phyloP scores from a whole-genome alignment of 2,329 filamentous ascomycete species.

The Trichoderma cornu-damae region DNA sequence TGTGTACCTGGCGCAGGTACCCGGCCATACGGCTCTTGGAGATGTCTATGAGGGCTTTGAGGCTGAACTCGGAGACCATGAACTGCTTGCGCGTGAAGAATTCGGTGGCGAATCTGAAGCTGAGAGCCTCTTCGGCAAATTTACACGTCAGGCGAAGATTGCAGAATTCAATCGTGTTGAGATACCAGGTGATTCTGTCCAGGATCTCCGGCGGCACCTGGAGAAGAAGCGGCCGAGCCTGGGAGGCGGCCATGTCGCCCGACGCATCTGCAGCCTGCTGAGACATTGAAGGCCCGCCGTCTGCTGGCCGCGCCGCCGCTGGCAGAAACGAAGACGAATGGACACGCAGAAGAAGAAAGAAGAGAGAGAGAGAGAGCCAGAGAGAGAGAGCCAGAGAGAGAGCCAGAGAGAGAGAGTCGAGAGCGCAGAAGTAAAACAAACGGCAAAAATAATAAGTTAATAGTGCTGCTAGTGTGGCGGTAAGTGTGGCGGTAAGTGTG shows the following conservation, averaged over 20 bases:
- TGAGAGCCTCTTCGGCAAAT: constrained; percentile 48
- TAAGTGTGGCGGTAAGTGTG: too few relatives aligned
- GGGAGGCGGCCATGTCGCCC: background rate
- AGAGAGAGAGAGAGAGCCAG: too few relatives aligned
- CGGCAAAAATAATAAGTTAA: too few relatives aligned
- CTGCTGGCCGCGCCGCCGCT: too few relatives aligned
- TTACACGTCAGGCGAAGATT: constrained; percentile 52
- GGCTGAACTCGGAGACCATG: constrained; percentile 54
- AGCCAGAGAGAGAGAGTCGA: too few relatives aligned
- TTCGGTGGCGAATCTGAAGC: constrained; percentile 52
- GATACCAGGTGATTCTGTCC: constrained; percentile 46
- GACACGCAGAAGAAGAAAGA: background rate
- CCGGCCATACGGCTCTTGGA: constrained; percentile 41
- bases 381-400: too few relatives aligned
- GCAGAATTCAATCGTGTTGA: constrained; percentile 53
- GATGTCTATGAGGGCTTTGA: constrained; percentile 50
- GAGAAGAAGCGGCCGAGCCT: constrained; percentile 22
- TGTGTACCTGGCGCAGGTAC: constrained; percentile 35
- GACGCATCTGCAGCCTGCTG: background rate
- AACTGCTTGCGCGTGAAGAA: constrained; percentile 65
- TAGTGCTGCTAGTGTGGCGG: too few relatives aligned
- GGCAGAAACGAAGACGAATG: too few relatives aligned
- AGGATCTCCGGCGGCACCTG: constrained; percentile 56
- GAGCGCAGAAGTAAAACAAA: too few relatives aligned
- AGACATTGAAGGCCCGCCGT: too few relatives aligned